phyloP scores from a whole-genome alignment of 768 basidiomycete genomes.

The Leucocoprinus sp. region DNA sequence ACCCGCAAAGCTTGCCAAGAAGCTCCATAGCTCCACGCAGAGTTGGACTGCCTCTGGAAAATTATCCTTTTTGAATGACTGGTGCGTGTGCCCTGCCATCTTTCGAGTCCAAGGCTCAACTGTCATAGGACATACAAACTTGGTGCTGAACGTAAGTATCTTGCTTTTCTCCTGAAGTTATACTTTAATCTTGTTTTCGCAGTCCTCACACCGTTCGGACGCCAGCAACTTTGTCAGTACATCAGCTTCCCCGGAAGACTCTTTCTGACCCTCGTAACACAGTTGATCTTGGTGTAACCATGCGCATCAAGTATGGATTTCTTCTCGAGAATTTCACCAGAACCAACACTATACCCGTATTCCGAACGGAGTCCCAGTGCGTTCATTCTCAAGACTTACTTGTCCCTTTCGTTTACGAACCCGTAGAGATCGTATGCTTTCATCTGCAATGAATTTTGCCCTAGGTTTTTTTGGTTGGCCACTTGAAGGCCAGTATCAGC shows the following conservation, averaged over 20 bases:
- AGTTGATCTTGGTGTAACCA: constrained; percentile 65
- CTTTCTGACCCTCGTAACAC: background rate
- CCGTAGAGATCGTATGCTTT: constrained; percentile 61
- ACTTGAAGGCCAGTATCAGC: constrained; percentile 62
- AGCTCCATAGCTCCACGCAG: constrained; percentile 44
- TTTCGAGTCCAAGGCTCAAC: background rate
- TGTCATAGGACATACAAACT: constrained; percentile 83
- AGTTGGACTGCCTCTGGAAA: constrained; percentile 59
- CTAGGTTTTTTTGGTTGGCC: constrained; percentile 76
- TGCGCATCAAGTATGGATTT: constrained; percentile 73
- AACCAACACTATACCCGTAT: constrained; percentile 59
- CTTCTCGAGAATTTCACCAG: constrained; percentile 60
- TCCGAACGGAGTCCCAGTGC: constrained; percentile 71
- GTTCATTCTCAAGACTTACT: background rate
- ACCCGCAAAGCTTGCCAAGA: constrained; percentile 46
- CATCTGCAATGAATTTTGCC: constrained; percentile 59
- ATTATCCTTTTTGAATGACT: constrained; percentile 72
- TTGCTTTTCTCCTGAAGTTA: background rate
- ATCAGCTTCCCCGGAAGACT: background rate
- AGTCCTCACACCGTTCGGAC: constrained; percentile 87
- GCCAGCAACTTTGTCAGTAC: constrained; percentile 71
- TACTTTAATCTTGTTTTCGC: constrained; percentile 1
- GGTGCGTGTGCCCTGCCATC: constrained; percentile 36
- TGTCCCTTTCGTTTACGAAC: background rate
- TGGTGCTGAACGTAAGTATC: constrained; percentile 65